Evolutionary conservation across 179 eudicot genomes (phyloP), one percentile per base, ranked within the genome.

Genomic region (Silene noctiflora): DNA sequence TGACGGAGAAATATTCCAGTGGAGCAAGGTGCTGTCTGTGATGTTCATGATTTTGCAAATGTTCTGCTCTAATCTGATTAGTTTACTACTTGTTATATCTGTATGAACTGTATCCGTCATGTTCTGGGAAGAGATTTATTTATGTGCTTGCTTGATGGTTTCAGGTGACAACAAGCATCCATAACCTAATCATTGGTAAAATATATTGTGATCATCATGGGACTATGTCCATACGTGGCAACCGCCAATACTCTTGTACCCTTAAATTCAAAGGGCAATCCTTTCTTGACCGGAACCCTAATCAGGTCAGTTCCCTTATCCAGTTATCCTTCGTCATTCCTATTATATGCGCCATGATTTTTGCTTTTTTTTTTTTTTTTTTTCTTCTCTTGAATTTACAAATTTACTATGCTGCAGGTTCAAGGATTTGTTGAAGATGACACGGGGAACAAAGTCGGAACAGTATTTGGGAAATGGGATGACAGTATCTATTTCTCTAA

Each of bases 141-240:
- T 71, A 31, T 59, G 25, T 62, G 17, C 69, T 20, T 46, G 73
- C 42, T 19, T 63, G 24, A 62, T 84, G 8, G 78, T 80, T 67
- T 76, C 83, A 93, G 98, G 98, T 93, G 64, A 93, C 98, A 48
- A 93, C 98, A 24, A 84, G 88, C 80, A 91, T 93, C 72, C 90
- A 88, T 76, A 94, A 94, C 81, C 87, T 94, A 64, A 94, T 94
- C 72, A 83, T 94, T 56, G 98, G 98, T 35, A 92, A 94, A 79
- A 78, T 92, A 48, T 92, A 92, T 67, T 91, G 89, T 72, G 91
- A 91, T 76, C 98, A 94, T 87, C 96, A 94, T 78, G 98, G 98
- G 46, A 88, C 81, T 25, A 94, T 94, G 98, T 86, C 87, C 74
- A 90, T 94, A 61, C 86, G 79, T 76, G 91, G 98, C 42, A 94